These are phyloP conservation scores for Coemansia sp. DNA, from an alignment of 192 early-diverging fungal genomes.

Conservation along the genomic window DNA sequence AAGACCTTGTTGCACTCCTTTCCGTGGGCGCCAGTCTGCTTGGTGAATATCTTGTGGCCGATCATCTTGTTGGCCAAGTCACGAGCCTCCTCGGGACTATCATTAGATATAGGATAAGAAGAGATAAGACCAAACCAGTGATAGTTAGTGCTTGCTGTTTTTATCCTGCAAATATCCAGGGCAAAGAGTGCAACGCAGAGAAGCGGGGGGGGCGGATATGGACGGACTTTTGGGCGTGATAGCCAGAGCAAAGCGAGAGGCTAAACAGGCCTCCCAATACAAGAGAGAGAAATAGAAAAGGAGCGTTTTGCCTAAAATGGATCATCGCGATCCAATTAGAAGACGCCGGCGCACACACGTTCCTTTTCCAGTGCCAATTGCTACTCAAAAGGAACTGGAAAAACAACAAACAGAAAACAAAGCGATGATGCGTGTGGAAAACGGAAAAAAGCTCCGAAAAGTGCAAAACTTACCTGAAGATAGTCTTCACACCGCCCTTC, in stretches of 20 bases:
- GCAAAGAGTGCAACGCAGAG: neutral
- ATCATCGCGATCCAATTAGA: neutral
- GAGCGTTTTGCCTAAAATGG: neutral
- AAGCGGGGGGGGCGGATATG: too few relatives aligned
- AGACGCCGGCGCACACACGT: neutral
- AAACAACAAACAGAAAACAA: neutral
- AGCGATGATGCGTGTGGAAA: neutral
- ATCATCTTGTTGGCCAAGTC: slow-evolving; percentile 93
- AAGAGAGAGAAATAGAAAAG: neutral
- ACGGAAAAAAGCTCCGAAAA: neutral
- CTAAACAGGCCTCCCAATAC: neutral
- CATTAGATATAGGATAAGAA: neutral
- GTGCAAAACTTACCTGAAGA: slow-evolving; percentile 74
- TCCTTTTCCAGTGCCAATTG: neutral
- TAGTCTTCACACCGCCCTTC: slow-evolving; percentile 93
- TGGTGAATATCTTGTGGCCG: slow-evolving; percentile 96
- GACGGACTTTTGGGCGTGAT: too few relatives aligned
- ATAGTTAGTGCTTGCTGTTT: neutral
- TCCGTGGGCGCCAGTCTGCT: slow-evolving; percentile 95
- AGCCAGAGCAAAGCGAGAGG: too few relatives aligned
- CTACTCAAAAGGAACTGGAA: neutral
- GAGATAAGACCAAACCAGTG: slow-evolving; percentile 6
- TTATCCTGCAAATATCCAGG: neutral
- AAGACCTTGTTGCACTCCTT: slow-evolving; percentile 94
- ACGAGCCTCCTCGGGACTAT: slow-evolving; percentile 82